Percentiles rank a stretch among this genome's conserved stretches.
Conservation (phyloP, 2,329 filamentous ascomycete species). For the Aspergillus thermomutatus region DNA sequence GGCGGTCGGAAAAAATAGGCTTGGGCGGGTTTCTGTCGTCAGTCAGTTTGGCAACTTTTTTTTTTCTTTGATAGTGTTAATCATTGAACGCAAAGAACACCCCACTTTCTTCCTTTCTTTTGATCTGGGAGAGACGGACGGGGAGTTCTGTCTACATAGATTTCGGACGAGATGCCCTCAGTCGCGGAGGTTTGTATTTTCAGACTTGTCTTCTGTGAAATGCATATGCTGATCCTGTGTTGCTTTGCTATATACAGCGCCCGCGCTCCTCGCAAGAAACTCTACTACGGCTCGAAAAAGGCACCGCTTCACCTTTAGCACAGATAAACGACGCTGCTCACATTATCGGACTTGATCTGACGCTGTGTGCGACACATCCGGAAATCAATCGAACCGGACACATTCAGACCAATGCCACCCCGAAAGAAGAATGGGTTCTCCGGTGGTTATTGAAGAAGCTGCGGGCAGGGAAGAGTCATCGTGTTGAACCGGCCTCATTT, state of each 20-base stretch:
- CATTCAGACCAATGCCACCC: constrained; percentile 28
- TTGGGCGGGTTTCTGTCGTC: constrained; percentile 6
- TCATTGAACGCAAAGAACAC: neutral
- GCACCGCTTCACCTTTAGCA: constrained; percentile 34
- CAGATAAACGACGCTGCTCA: constrained; percentile 43
- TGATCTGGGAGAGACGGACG: neutral
- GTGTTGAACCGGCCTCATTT: constrained; percentile 46
- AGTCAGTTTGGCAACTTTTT: constrained; percentile 17
- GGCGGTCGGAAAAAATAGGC: constrained; percentile 40
- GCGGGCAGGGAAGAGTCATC: constrained; percentile 43
- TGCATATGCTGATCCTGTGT: constrained; percentile 2
- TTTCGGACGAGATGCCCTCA: constrained; percentile 32
- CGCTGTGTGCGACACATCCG: constrained; percentile 29
- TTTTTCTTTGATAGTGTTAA: constrained; percentile 13
- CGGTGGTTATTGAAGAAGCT: constrained; percentile 64
- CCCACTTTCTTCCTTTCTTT: neutral
- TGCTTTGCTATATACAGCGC: constrained; percentile 25
- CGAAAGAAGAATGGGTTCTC: constrained; percentile 63
- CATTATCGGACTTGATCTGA: constrained; percentile 41
- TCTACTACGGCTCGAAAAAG: constrained; percentile 44
- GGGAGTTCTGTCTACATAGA: constrained; percentile 1
- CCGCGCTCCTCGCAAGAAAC: constrained; percentile 42
- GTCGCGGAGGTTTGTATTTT: constrained; percentile 33
- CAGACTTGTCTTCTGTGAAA: constrained; percentile 1
- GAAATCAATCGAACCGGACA: constrained; percentile 24